Conservation (phyloP, 75 land plant species). For the Chamaecyparis obtusa region DNA sequence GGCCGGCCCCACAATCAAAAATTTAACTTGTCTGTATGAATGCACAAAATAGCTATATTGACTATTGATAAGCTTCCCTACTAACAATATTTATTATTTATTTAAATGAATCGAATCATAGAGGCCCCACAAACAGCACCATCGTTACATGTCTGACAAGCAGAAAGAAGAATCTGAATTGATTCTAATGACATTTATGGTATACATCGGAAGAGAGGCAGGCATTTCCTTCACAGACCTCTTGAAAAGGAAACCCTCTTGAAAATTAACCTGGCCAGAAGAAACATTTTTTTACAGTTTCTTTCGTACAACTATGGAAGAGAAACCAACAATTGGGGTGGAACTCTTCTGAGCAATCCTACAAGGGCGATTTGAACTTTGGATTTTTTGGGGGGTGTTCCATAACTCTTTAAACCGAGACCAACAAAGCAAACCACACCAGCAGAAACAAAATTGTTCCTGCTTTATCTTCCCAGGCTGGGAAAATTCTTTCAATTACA, state of each 20-base stretch:
- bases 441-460: not conserved
- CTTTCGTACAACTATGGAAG: not conserved
- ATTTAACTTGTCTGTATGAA: too few species aligned
- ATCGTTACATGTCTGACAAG: not conserved
- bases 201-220: not conserved
- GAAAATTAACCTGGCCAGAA: not conserved
- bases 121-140: too few species aligned
- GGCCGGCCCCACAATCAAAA: too few species aligned
- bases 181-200: not conserved
- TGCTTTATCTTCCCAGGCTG: not conserved
- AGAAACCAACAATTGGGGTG: not conserved
- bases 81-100: too few species aligned
- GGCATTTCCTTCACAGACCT: not conserved
- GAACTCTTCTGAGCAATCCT: not conserved
- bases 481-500: not conserved
- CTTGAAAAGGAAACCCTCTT: too few species aligned
- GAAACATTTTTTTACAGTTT: not conserved
- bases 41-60: too few species aligned
- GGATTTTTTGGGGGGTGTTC: not conserved
- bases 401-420: not conserved
- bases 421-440: not conserved
- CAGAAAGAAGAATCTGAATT: not conserved
- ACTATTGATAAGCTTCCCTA: too few species aligned
- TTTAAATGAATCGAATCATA: too few species aligned
- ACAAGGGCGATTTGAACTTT: not conserved